phyloP scores from a whole-genome alignment of 345 rosid species.

The Hibiscus mutabilis region DNA sequence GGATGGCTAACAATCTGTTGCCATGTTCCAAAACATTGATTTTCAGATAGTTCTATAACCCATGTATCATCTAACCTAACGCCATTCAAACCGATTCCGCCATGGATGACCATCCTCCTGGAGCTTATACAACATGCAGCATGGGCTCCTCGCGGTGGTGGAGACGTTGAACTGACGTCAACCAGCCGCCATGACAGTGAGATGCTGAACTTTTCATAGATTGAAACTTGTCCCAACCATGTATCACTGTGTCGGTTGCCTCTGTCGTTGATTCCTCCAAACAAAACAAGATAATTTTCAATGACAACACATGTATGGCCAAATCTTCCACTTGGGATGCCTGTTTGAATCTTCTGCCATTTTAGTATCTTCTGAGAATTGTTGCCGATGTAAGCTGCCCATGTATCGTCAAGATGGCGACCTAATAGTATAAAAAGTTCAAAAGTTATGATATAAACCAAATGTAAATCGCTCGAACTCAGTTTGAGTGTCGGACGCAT shows the following conservation, averaged over 20 bases:
- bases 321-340: slow-evolving; percentile 84
- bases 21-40: slow-evolving; percentile 57
- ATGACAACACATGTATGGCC: slow-evolving; percentile 75
- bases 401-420: slow-evolving; percentile 94
- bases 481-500: neutral
- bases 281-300: slow-evolving; percentile 52
- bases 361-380: slow-evolving; percentile 33
- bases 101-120: slow-evolving; percentile 72
- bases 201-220: slow-evolving; percentile 33
- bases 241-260: slow-evolving; percentile 81
- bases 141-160: slow-evolving; percentile 94
- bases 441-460: neutral
- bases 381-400: slow-evolving; percentile 62
- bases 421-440: slow-evolving; percentile 32
- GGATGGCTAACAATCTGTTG: slow-evolving; percentile 42
- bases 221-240: slow-evolving; percentile 64
- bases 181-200: slow-evolving; percentile 64
- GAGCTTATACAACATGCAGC: slow-evolving; percentile 68
- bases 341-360: slow-evolving; percentile 68
- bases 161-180: slow-evolving; percentile 41
- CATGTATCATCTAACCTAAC: slow-evolving; percentile 77
- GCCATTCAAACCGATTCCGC: slow-evolving; percentile 72
- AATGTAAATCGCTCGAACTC: neutral
- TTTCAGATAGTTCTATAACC: slow-evolving; percentile 69
- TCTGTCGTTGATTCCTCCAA: slow-evolving; percentile 87